Evolutionary conservation across 768 basidiomycete species (phyloP), one percentile per base, ranked within the genome.

Genomic region (Rhizopogon roseolus): DNA sequence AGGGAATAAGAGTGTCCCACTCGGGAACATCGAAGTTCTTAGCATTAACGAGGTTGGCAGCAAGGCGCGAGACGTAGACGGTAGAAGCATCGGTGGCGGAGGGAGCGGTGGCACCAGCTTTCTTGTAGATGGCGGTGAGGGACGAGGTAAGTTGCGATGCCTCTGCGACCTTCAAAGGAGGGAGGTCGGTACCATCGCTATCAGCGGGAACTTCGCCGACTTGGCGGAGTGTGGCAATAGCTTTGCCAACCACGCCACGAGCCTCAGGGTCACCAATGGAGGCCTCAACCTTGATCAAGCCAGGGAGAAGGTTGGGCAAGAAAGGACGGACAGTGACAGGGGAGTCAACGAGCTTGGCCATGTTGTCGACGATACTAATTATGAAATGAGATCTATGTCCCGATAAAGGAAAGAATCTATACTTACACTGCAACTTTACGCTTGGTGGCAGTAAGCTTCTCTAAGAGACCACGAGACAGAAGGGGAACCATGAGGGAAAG

Each of bases 211-310:
- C 85, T 69, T 98, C 82, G 61, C 92, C 95, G 60, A 97, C 88
- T 72, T 94, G 86, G 66, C 96, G 94, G 66, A 99, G 90, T 61
- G 97, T 99, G 40, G 82, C 82, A 70, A 99, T 97, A 55, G 97
- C 96, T 67, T 85, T 87, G 71, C 81, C 84, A 62, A 95, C 85
- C 60, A 98, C 89, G 54, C 85, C 80, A 73, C 97, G 97, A 43
- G 97, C 97, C 73, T 99, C 97, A 52, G 97, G 97, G 74, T 99
- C 97, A 76, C 92, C 95, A 55, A 98, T 93, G 65, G 88, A 82
- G 56, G 82, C 81, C 80, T 96, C 90, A 60, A 96, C 87, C 85
- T 98, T 98, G 79, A 98, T 82, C 53, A 98, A 81, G 61, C 91
- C 93, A 25, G 95, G 95, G 62, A 98, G 85, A 34, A 98, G 87